Base-by-base conservation (phyloP, 2,329 filamentous ascomycete species). In the Colletotrichum orchidophilum region DNA sequence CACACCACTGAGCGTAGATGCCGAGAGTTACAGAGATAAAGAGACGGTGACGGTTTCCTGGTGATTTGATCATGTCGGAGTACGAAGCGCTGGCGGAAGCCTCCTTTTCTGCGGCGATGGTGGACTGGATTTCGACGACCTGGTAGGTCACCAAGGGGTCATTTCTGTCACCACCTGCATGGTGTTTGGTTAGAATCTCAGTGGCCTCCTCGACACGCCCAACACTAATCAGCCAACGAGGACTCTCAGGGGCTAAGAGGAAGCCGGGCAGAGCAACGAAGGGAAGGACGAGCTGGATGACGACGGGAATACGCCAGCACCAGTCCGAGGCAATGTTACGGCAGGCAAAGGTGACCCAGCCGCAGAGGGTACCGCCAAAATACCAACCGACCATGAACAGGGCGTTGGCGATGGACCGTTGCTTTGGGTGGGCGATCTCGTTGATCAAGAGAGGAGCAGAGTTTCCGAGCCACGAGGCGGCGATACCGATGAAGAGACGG, bases 271-370 rank as follows among this genome's bases (percentile, higher is more conserved):
- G 63, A 66, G 76, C 76, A 50, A 85, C 71, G 33, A 82, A 68
- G 3, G 84, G 84, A 82, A 66, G 81, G 31, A 80, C 81, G 70
- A 84, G 82, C 70, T 88, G 86, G 1, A 88, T 75, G 1, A 86
- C 77, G 53, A 63, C 68, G 15, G 71, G 71, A 39, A 73, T 67
- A 5, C 71, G 67, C 71, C 71, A 73, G 3, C 62, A 66, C 61
- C 62, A 66, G 2, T 66, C 53, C 27, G 63, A 66, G 27, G 50
- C 31, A 8, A 71, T 62, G n/a, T 73, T 42, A 0, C 63, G 52
- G 59, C 57, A 63, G 49, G 58, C 71, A 24, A 73, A 73, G 5
- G 63, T 66, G 9, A 83, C 70, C 27, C 76, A 78, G 2, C 81
- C 80, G n/a, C 81, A 79, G 12, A 83, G 73, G 24, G 80, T 79